Conservation (phyloP, 148 eudicot species). For the Rhododendron ovatum region DNA sequence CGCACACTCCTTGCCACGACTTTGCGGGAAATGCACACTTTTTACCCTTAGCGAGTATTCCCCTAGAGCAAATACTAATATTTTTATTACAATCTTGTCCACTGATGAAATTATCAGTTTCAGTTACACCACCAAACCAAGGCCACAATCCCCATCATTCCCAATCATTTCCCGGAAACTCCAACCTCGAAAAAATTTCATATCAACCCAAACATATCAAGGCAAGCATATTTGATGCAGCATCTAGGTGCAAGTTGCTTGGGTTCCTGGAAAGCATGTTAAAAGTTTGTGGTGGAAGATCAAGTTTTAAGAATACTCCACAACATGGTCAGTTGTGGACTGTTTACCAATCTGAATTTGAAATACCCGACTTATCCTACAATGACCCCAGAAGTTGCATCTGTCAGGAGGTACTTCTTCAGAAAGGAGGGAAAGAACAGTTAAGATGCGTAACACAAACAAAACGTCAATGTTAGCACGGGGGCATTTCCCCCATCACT, state of each 20-base stretch:
- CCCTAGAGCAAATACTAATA: not conserved
- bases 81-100: not conserved
- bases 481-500: not conserved
- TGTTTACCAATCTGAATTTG: not conserved
- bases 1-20: too few species aligned
- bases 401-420: conserved; percentile 44
- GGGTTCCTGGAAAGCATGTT: not conserved
- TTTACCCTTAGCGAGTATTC: not conserved
- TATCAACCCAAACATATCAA: not conserved
- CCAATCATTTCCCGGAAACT: not conserved
- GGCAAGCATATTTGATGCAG: not conserved
- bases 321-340: not conserved
- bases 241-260: not conserved
- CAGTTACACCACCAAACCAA: not conserved
- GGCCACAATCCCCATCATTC: not conserved
- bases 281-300: not conserved
- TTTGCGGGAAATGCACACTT: not conserved
- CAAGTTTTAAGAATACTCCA: not conserved
- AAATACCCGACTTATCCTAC: not conserved
- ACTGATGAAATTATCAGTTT: not conserved
- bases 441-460: not conserved
- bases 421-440: not conserved
- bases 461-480: not conserved
- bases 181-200: not conserved
- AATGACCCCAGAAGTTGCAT: conserved; percentile 10